Conservation (phyloP, 768 basidiomycete genomes). For the Suillus discolor region DNA sequence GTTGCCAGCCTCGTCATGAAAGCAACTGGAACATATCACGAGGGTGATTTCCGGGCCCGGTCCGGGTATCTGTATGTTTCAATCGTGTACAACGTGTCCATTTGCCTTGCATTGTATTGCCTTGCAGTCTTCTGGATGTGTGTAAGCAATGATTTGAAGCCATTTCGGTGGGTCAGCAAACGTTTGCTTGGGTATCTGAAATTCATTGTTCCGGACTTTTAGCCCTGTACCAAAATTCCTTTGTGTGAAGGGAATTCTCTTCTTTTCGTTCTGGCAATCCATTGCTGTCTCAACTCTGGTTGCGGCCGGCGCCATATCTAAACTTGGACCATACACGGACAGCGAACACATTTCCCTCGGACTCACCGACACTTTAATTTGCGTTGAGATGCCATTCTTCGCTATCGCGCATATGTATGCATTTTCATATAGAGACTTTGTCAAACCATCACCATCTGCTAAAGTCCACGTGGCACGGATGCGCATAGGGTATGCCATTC, state of each 20-base stretch:
- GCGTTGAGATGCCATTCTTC: constrained; percentile 97
- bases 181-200: background rate
- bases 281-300: constrained; percentile 87
- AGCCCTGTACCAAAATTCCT: constrained; percentile 97
- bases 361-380: constrained; percentile 88
- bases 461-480: constrained; percentile 77
- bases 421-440: constrained; percentile 87
- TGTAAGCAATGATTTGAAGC: constrained; percentile 84
- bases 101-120: constrained; percentile 82
- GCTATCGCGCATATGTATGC: constrained; percentile 95
- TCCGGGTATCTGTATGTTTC: constrained; percentile 93
- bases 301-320: constrained; percentile 71
- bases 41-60: constrained; percentile 81
- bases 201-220: constrained; percentile 12
- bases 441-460: constrained; percentile 48
- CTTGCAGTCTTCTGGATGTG: constrained; percentile 97
- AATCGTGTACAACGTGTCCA: constrained; percentile 82
- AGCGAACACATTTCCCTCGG: constrained; percentile 88
- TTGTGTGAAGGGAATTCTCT: constrained; percentile 97
- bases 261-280: constrained; percentile 99
- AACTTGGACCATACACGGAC: constrained; percentile 87
- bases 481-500: constrained; percentile 82
- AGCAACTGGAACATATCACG: constrained; percentile 82
- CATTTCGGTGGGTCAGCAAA: constrained; percentile 64
- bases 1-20: constrained; percentile 85